These are phyloP conservation scores for Phellinidium pouzarii DNA, from an alignment of 1,284 basidiomycete genomes.

Conservation along the genomic window DNA sequence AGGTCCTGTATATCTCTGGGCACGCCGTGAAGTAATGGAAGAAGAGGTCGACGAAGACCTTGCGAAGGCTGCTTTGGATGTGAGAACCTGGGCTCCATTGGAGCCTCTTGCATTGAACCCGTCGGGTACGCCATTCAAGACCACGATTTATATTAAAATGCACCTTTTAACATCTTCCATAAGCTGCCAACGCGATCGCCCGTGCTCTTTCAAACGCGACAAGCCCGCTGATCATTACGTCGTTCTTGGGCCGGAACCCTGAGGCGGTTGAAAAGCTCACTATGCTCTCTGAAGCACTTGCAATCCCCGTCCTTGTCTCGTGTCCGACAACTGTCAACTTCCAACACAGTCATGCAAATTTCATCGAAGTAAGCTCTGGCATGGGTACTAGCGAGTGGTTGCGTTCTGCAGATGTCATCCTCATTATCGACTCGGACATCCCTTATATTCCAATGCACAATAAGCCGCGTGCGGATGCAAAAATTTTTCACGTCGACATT, in stretches of 20 bases:
- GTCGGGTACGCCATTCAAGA: slow-evolving; percentile 30
- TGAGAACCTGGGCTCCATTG: slow-evolving; percentile 43
- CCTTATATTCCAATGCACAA: slow-evolving; percentile 57
- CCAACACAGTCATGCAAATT: slow-evolving; percentile 51
- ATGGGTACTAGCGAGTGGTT: slow-evolving; percentile 40
- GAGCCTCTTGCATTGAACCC: slow-evolving; percentile 43
- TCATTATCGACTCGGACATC: slow-evolving; percentile 57
- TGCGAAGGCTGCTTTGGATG: slow-evolving; percentile 28
- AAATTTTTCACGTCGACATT: slow-evolving; percentile 54
- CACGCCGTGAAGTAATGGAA: slow-evolving; percentile 63
- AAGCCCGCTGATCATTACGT: slow-evolving; percentile 58
- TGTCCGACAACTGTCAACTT: slow-evolving; percentile 49
- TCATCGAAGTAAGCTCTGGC: slow-evolving; percentile 43
- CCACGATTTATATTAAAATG: background rate
- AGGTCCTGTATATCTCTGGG: slow-evolving; percentile 70
- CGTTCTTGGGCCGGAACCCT: slow-evolving; percentile 52
- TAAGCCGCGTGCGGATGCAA: slow-evolving; percentile 36
- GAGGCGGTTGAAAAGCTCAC: slow-evolving; percentile 41
- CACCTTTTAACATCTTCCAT: slow-evolving; percentile 2
- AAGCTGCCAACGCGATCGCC: slow-evolving; percentile 41
- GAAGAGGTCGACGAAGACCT: slow-evolving; percentile 43
- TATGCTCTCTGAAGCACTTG: slow-evolving; percentile 42
- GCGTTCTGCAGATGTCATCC: slow-evolving; percentile 49
- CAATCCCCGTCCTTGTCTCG: slow-evolving; percentile 47
- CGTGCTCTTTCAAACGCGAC: slow-evolving; percentile 42